These are phyloP conservation scores for Populus alba DNA, from an alignment of 345 rosid genomes.

Conservation along the genomic window DNA sequence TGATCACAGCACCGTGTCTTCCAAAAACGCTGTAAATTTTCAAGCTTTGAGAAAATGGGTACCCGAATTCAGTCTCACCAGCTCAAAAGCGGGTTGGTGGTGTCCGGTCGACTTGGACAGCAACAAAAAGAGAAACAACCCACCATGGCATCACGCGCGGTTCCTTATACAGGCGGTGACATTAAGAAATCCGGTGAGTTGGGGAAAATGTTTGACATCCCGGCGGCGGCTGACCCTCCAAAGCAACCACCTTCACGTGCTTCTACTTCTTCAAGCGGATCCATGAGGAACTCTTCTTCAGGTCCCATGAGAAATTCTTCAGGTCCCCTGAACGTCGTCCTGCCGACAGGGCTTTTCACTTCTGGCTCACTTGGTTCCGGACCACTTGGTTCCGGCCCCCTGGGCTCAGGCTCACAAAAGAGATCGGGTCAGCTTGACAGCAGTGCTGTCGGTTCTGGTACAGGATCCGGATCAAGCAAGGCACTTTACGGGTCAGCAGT, in stretches of 20 bases:
- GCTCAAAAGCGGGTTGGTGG: conserved; percentile 76
- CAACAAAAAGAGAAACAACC: conserved; percentile 64
- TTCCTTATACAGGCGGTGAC: conserved; percentile 91
- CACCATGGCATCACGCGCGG: conserved; percentile 72
- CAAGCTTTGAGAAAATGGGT: conserved; percentile 43
- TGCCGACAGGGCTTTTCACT: conserved; percentile 90
- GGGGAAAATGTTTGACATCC: conserved; percentile 91
- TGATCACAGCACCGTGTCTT: background rate
- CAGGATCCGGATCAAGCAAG: conserved; percentile 41
- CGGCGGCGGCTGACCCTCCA: conserved; percentile 38
- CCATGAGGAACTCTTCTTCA: conserved; percentile 55
- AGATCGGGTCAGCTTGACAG: conserved; percentile 74
- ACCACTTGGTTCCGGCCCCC: conserved; percentile 3
- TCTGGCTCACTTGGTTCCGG: conserved; percentile 62
- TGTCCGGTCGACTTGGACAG: conserved; percentile 75
- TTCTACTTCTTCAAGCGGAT: conserved; percentile 76
- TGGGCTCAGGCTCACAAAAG: conserved; percentile 31
- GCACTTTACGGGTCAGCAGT: conserved; percentile 73
- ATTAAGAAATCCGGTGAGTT: conserved; percentile 92
- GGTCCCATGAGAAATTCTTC: conserved; percentile 67
- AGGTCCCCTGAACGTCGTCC: conserved; percentile 63
- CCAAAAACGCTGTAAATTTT: background rate
- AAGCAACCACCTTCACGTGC: conserved; percentile 43
- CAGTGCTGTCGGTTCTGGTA: conserved; percentile 7
- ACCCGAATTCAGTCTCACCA: conserved; percentile 80